A percentile compares a stretch with the other conserved stretches of the same genome.
Conservation (phyloP, 2,329 filamentous ascomycete species). For the Ophiostoma populinum region DNA sequence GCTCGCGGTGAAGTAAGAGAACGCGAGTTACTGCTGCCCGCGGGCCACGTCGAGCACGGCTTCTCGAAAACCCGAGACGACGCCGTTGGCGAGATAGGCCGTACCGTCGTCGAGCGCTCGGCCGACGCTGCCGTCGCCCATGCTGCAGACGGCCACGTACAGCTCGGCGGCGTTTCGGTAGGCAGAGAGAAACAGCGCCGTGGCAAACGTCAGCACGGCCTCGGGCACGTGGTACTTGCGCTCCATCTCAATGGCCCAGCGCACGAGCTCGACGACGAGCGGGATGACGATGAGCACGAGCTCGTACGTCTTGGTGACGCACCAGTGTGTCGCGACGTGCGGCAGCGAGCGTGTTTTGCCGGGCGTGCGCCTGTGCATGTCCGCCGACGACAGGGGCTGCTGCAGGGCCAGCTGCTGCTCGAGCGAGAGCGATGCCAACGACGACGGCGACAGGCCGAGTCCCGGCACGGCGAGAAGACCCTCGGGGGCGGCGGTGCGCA, state of each 20-base stretch:
- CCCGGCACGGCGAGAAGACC: constrained; percentile 10
- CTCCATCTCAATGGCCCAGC: constrained; percentile 9
- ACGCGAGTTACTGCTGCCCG: constrained; percentile 3
- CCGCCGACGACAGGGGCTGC: constrained; percentile 3
- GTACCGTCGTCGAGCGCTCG: constrained; percentile 11
- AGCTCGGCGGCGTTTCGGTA: constrained; percentile 7
- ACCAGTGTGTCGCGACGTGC: constrained; percentile 10
- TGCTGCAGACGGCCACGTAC: constrained; percentile 8
- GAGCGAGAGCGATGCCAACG: background rate
- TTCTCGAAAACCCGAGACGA: constrained; percentile 15
- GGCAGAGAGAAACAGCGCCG: constrained; percentile 4
- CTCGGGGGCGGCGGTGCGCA: constrained; percentile 33
- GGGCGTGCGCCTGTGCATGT: background rate
- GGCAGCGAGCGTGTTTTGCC: constrained; percentile 7
- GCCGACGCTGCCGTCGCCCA: constrained; percentile 11
- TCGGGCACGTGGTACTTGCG: constrained; percentile 11
- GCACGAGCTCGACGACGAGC: background rate
- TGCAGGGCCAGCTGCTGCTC: constrained; percentile 8
- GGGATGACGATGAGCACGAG: constrained; percentile 9
- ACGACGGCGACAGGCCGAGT: background rate
- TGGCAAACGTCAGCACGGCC: constrained; percentile 6
- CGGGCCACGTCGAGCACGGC: constrained; percentile 11
- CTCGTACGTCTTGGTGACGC: constrained; percentile 9
- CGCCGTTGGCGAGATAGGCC: constrained; percentile 12
- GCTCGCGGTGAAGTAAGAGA: background rate